These are phyloP conservation scores for Amanita subjunquillea DNA, from an alignment of 768 basidiomycete genomes.

Conservation along the genomic window DNA sequence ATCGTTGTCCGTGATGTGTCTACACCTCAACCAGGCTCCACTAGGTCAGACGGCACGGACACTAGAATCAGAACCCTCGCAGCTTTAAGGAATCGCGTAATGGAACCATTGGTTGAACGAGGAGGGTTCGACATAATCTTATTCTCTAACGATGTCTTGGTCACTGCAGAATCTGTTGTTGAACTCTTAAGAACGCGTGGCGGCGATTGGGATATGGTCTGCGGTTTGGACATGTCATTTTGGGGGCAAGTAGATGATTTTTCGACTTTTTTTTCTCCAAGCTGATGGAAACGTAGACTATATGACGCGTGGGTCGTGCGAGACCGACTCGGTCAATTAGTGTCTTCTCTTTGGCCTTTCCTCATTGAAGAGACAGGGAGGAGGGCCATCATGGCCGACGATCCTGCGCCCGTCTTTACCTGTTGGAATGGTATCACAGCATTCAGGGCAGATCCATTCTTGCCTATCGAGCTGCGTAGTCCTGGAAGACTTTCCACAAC, in stretches of 20 bases:
- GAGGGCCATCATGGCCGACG: slow-evolving; percentile 23
- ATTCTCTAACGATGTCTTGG: neutral
- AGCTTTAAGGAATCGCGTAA: neutral
- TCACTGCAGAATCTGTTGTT: neutral
- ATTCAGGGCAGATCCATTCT: slow-evolving; percentile 28
- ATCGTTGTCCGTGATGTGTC: neutral
- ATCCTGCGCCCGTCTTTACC: slow-evolving; percentile 31
- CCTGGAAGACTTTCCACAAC: neutral
- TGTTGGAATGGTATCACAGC: slow-evolving; percentile 38
- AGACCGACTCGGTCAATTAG: slow-evolving; percentile 21
- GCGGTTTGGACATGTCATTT: neutral
- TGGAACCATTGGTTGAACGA: neutral
- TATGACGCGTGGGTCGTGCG: slow-evolving; percentile 29
- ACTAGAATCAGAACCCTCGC: neutral
- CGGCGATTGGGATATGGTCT: neutral
- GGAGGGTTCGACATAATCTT: slow-evolving; percentile 2
- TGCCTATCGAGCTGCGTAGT: slow-evolving; percentile 25
- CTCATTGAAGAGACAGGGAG: slow-evolving; percentile 26
- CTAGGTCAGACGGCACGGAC: neutral
- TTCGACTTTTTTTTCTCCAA: neutral
- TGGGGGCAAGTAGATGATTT: neutral
- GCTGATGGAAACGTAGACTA: slow-evolving; percentile 10
- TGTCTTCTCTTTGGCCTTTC: slow-evolving; percentile 26
- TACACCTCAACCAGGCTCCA: neutral
- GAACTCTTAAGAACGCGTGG: slow-evolving; percentile 1